These are phyloP conservation scores for Larix kaempferi DNA, from an alignment of 75 land plant species.

Conservation along the genomic window DNA sequence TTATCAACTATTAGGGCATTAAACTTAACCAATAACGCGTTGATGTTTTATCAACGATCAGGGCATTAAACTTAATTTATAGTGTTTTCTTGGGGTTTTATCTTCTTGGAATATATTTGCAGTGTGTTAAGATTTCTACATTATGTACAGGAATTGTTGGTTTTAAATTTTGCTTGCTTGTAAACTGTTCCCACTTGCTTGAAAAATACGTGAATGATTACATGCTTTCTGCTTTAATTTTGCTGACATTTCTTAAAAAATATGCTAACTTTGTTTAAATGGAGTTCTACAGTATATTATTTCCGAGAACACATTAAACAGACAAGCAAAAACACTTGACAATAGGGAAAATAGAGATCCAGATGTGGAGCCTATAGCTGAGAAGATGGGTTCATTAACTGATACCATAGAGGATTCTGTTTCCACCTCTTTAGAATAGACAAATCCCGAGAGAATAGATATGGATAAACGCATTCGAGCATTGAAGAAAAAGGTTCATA, in stretches of 20 bases:
- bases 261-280: no score
- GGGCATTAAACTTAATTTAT: no score
- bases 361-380: not conserved
- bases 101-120: not conserved
- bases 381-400: conserved; percentile 7
- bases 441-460: conserved; percentile 1
- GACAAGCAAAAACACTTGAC: conserved; percentile 1
- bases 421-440: not conserved
- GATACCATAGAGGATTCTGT: not conserved
- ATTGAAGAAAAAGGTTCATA: no score
- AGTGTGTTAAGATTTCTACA: not conserved
- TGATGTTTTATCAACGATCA: no score
- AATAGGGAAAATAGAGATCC: conserved; percentile 4
- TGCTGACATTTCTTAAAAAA: no score
- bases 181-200: not conserved
- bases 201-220: not conserved
- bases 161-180: not conserved
- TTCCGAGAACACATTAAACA: conserved; percentile 1
- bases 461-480: no score
- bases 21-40: no score
- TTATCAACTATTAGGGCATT: no score
- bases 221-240: not conserved
- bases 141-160: not conserved
- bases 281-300: not conserved
- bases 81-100: no score